Percentiles rank a stretch among this genome's conserved stretches.
phyloP scores from a whole-genome alignment of 345 rosid genomes.

The Pistacia vera region DNA sequence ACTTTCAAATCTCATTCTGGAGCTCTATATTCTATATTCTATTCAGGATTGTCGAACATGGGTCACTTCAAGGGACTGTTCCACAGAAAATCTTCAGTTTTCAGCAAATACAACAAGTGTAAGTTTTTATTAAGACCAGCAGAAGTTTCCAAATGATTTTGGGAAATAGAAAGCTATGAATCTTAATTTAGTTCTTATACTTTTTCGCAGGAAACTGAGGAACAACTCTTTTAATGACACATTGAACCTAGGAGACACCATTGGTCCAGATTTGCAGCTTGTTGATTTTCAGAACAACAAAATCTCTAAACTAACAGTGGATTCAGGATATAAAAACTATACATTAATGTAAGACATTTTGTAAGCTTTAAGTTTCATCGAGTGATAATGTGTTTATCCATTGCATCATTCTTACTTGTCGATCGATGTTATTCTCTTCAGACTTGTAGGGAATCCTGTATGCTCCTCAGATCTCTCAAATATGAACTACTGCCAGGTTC shows the following conservation, averaged over 20 bases:
- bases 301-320: constrained; percentile 65
- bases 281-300: constrained; percentile 79
- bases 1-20: constrained; percentile 4
- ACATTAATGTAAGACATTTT: constrained; percentile 56
- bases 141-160: neutral
- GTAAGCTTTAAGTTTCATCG: constrained; percentile 1
- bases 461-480: constrained; percentile 62
- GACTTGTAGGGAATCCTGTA: constrained; percentile 90
- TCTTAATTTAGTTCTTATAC: constrained; percentile 3
- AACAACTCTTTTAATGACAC: constrained; percentile 71
- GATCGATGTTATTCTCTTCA: constrained; percentile 30
- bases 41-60: constrained; percentile 72
- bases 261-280: constrained; percentile 58
- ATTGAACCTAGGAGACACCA: constrained; percentile 54
- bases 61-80: constrained; percentile 66
- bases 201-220: constrained; percentile 59
- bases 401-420: constrained; percentile 5
- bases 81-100: constrained; percentile 65
- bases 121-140: constrained; percentile 30
- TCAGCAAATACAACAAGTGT: constrained; percentile 87
- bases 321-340: constrained; percentile 51
- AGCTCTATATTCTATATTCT: constrained; percentile 10
- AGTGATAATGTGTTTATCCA: neutral
- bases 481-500: constrained; percentile 73
- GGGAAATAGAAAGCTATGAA: constrained; percentile 3